These are phyloP conservation scores for Talaromyces thailandensis DNA, from an alignment of 495 filamentous ascomycete genomes.

Conservation along the genomic window DNA sequence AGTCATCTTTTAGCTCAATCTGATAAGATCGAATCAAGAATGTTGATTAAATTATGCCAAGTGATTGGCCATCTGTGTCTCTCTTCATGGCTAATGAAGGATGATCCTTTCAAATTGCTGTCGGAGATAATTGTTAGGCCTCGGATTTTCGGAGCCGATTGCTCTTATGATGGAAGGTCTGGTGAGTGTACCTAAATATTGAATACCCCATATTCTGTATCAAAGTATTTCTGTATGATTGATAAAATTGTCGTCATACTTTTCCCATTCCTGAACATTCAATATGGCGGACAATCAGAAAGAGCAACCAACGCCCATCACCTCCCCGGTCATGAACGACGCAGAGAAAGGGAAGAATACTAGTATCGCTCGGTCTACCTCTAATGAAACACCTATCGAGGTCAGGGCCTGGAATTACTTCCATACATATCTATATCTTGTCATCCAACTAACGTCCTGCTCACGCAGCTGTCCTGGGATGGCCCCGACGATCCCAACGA, in stretches of 20 bases:
- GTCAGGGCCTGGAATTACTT: background rate
- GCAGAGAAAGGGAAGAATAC: background rate
- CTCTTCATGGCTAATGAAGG: background rate
- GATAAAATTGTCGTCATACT: background rate
- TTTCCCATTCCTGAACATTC: background rate
- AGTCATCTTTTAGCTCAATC: background rate
- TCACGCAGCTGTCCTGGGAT: slow-evolving; percentile 32
- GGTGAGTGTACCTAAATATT: background rate
- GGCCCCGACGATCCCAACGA: slow-evolving; percentile 52
- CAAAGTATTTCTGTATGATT: background rate
- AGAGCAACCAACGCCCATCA: background rate
- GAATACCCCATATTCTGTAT: background rate
- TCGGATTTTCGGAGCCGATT: background rate
- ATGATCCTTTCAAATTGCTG: background rate
- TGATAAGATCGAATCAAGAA: background rate
- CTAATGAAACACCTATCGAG: background rate
- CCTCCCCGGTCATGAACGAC: background rate
- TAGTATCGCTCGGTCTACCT: background rate
- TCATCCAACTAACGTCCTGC: background rate
- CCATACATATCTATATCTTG: background rate
- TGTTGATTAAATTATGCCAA: background rate
- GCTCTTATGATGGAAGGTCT: background rate
- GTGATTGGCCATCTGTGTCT: background rate
- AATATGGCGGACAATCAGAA: background rate
- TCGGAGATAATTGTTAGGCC: background rate